Evolutionary conservation across 2,329 filamentous ascomycete species (phyloP).

Genomic region (Epichloe gansuensis): DNA sequence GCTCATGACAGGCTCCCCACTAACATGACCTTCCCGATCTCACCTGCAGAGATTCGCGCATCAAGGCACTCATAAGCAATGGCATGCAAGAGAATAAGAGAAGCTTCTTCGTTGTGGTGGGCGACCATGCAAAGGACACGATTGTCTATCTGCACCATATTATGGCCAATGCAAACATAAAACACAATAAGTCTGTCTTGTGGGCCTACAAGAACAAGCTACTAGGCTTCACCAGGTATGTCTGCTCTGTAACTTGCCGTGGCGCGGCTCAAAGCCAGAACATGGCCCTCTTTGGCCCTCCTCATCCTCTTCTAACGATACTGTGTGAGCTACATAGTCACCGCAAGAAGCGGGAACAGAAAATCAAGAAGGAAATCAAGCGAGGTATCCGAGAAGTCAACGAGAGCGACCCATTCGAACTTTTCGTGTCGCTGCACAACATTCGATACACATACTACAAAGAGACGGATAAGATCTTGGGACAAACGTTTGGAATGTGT

Average conservation of each 20-base stretch:
- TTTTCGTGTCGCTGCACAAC: slow-evolving; percentile 91
- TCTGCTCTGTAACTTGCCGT: neutral
- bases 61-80: slow-evolving; percentile 84
- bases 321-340: slow-evolving; percentile 40
- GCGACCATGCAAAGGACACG: slow-evolving; percentile 83
- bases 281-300: neutral
- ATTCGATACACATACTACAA: slow-evolving; percentile 99
- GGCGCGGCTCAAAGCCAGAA: neutral
- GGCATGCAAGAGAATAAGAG: slow-evolving; percentile 90
- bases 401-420: slow-evolving; percentile 87
- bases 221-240: slow-evolving; percentile 70
- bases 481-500: slow-evolving; percentile 97
- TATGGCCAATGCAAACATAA: slow-evolving; percentile 78
- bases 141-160: slow-evolving; percentile 92
- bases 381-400: slow-evolving; percentile 87
- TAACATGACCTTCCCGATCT: too few relatives aligned
- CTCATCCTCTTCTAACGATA: neutral
- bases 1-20: too few relatives aligned
- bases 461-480: slow-evolving; percentile 96
- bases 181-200: slow-evolving; percentile 80
- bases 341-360: slow-evolving; percentile 93
- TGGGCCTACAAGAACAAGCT: slow-evolving; percentile 99
- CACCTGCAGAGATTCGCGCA: slow-evolving; percentile 63
- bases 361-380: slow-evolving; percentile 98
- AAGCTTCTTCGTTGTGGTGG: slow-evolving; percentile 95